Conservation (phyloP, 495 filamentous ascomycete genomes). For the Penicillium turbatum region DNA sequence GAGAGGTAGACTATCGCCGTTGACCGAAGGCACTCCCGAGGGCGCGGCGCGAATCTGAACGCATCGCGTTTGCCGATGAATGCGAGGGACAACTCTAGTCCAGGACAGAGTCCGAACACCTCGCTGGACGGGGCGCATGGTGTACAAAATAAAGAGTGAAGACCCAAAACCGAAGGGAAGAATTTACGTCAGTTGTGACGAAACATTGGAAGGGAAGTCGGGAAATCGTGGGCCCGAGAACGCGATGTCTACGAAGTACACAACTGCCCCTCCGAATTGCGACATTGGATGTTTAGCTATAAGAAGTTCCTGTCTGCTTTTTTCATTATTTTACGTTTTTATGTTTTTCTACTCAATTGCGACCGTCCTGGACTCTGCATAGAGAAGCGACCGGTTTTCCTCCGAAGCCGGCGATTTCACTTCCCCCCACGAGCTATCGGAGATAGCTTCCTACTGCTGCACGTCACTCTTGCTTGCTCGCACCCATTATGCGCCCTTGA, state of each 20-base stretch:
- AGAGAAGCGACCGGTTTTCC: conserved; percentile 20
- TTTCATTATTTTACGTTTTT: not conserved
- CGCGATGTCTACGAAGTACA: conserved; percentile 12
- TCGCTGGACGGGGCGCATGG: conserved; percentile 39
- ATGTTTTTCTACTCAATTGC: not conserved
- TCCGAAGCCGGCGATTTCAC: conserved; percentile 40
- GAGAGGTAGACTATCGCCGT: conserved; percentile 39
- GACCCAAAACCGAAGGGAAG: conserved; percentile 5
- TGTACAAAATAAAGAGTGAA: conserved; percentile 13
- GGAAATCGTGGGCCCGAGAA: conserved; percentile 30
- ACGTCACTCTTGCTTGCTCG: conserved; percentile 11
- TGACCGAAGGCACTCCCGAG: conserved; percentile 33
- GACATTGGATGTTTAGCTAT: conserved; percentile 9
- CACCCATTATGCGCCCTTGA: conserved; percentile 33
- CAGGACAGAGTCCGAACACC: conserved; percentile 38
- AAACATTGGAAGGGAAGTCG: conserved; percentile 9
- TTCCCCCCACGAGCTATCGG: conserved; percentile 24
- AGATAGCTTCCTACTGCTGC: conserved; percentile 8
- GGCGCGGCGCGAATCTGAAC: conserved; percentile 45
- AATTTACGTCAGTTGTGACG: conserved; percentile 34
- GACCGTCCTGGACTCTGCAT: not conserved
- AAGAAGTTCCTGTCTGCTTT: not conserved
- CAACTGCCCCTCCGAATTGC: conserved; percentile 21
- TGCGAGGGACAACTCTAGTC: conserved; percentile 34
- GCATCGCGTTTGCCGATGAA: conserved; percentile 33